phyloP scores from a whole-genome alignment of 2,329 filamentous ascomycete species.

The Trichoderma breve region DNA sequence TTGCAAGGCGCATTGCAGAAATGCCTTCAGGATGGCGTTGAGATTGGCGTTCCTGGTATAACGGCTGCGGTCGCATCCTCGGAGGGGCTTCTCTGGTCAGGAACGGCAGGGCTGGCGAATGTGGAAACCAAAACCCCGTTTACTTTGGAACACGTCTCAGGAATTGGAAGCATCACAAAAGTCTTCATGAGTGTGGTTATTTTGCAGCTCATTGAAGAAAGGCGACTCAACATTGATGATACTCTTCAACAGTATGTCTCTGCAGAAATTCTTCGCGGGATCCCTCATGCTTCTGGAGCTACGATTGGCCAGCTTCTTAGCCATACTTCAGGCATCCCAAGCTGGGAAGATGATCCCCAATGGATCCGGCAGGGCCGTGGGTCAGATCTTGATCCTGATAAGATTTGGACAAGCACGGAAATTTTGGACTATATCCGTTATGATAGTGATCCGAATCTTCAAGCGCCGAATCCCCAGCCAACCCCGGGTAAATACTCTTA shows the following conservation, averaged over 20 bases:
- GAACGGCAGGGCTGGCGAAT: not conserved
- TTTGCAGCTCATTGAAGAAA: not conserved
- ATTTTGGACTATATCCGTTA: not conserved
- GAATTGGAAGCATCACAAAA: not conserved
- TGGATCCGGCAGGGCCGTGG: not conserved
- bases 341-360: not conserved
- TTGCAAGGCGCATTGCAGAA: not conserved
- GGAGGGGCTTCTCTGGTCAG: not conserved
- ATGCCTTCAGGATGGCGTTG: not conserved
- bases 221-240: not conserved
- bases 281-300: not conserved
- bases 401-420: not conserved
- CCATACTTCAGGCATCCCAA: not conserved
- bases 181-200: not conserved
- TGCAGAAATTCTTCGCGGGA: not conserved
- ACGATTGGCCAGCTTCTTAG: not conserved
- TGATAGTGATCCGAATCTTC: not conserved
- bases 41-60: not conserved
- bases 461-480: not conserved
- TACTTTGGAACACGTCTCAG: not conserved
- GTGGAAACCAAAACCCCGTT: not conserved
- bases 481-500: not conserved
- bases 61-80: not conserved
- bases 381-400: not conserved
- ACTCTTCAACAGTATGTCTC: not conserved